phyloP scores from a whole-genome alignment of 2,329 filamentous ascomycete genomes.

The Reticulascus tulasneorum region DNA sequence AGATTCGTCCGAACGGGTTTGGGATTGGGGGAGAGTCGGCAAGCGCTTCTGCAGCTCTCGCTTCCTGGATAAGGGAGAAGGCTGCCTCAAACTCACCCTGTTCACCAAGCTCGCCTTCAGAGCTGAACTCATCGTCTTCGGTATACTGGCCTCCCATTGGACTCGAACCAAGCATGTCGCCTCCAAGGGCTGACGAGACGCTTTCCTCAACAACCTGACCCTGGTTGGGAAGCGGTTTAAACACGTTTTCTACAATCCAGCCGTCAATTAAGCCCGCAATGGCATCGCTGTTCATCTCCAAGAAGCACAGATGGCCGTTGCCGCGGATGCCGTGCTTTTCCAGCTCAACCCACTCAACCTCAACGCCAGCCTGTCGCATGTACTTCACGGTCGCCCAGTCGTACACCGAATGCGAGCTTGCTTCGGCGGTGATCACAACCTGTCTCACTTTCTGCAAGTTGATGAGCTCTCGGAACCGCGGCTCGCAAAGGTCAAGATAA shows the following conservation, averaged over 20 bases:
- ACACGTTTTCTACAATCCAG: constrained; percentile 31
- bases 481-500: background rate
- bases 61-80: no score
- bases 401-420: constrained; percentile 49
- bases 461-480: constrained; percentile 36
- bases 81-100: no score
- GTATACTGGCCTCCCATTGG: no score
- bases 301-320: constrained; percentile 53
- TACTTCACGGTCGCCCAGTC: constrained; percentile 52
- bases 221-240: no score
- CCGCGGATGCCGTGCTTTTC: constrained; percentile 40
- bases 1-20: no score
- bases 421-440: constrained; percentile 46
- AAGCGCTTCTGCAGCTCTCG: no score
- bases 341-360: constrained; percentile 39
- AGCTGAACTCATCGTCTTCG: no score
- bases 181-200: no score
- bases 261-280: constrained; percentile 33
- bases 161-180: no score
- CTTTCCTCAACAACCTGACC: no score
- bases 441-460: constrained; percentile 46
- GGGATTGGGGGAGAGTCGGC: no score
- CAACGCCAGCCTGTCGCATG: constrained; percentile 47
- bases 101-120: no score
- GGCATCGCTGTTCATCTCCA: constrained; percentile 47